phyloP scores from a whole-genome alignment of 1,284 basidiomycete genomes.

The Austroboletus olivaceoglutinosus region DNA sequence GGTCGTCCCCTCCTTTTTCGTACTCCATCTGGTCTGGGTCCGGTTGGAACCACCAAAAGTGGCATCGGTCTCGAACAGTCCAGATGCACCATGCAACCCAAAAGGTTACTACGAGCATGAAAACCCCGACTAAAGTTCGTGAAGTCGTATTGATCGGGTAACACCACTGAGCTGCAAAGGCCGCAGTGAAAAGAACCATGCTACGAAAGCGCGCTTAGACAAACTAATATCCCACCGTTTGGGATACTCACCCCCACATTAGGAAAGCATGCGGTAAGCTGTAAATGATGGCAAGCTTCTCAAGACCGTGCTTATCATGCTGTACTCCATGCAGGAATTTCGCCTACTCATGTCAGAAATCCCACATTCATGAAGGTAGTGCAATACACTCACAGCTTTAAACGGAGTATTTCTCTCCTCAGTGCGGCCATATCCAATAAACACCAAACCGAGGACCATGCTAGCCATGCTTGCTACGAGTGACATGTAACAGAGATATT shows the following conservation, averaged over 20 bases:
- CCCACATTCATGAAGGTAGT: background rate
- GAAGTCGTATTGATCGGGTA: background rate
- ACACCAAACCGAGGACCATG: slow-evolving; percentile 41
- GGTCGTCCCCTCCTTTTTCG: no score
- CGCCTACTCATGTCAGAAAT: slow-evolving; percentile 20
- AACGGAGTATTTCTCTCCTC: slow-evolving; percentile 27
- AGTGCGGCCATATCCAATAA: slow-evolving; percentile 38
- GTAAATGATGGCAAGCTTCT: slow-evolving; percentile 39
- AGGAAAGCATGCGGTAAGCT: slow-evolving; percentile 38
- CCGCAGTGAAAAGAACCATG: slow-evolving; percentile 30
- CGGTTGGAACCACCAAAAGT: slow-evolving; percentile 28
- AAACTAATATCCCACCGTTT: background rate
- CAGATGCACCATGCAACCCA: slow-evolving; percentile 28
- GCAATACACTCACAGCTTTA: slow-evolving; percentile 27
- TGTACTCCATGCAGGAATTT: slow-evolving; percentile 26
- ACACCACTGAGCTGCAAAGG: slow-evolving; percentile 30
- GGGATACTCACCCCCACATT: slow-evolving; percentile 39
- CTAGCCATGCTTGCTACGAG: slow-evolving; percentile 40
- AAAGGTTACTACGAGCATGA: slow-evolving; percentile 1
- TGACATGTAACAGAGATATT: slow-evolving; percentile 41
- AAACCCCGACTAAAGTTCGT: slow-evolving; percentile 8
- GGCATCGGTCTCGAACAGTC: slow-evolving; percentile 14
- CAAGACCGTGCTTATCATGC: slow-evolving; percentile 31
- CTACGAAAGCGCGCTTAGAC: slow-evolving; percentile 13
- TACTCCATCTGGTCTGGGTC: slow-evolving; percentile 11